These are phyloP conservation scores for Beauveria sp. DNA, from an alignment of 2,329 filamentous ascomycete genomes.

Conservation along the genomic window DNA sequence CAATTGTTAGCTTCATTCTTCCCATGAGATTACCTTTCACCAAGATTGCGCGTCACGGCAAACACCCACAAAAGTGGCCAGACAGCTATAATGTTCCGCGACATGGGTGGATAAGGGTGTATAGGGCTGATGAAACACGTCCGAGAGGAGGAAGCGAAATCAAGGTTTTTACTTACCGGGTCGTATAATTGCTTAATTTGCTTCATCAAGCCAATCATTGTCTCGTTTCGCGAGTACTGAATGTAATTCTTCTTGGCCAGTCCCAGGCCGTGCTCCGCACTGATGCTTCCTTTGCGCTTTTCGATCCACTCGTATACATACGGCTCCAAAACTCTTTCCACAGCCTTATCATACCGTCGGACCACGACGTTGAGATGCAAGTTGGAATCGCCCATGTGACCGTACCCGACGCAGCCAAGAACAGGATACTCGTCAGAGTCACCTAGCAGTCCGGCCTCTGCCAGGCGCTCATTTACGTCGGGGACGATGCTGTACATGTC, in stretches of 20 bases:
- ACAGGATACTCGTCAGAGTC: conserved; percentile 70
- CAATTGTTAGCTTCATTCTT: background rate
- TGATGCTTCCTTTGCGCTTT: conserved; percentile 83
- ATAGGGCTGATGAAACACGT: conserved; percentile 1
- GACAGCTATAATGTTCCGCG: background rate
- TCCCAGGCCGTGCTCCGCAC: conserved; percentile 90
- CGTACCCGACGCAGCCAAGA: conserved; percentile 87
- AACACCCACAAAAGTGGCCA: background rate
- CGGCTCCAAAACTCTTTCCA: conserved; percentile 83
- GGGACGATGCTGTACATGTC: conserved; percentile 87
- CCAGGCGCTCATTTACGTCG: conserved; percentile 67
- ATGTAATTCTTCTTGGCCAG: conserved; percentile 95
- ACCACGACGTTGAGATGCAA: conserved; percentile 87
- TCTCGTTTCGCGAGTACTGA: conserved; percentile 82
- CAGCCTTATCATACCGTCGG: conserved; percentile 73
- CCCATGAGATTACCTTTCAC: background rate
- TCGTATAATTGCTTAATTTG: conserved; percentile 92
- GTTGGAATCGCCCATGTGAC: conserved; percentile 97
- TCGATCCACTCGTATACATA: conserved; percentile 97
- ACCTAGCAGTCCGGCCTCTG: conserved; percentile 67
- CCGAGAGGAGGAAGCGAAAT: background rate
- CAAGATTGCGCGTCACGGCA: background rate
- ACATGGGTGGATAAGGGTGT: background rate
- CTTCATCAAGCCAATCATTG: conserved; percentile 85
- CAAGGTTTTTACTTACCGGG: conserved; percentile 56